phyloP scores from a whole-genome alignment of 371 early-diverging fungal species.

The Capillidium rhysosporum region DNA sequence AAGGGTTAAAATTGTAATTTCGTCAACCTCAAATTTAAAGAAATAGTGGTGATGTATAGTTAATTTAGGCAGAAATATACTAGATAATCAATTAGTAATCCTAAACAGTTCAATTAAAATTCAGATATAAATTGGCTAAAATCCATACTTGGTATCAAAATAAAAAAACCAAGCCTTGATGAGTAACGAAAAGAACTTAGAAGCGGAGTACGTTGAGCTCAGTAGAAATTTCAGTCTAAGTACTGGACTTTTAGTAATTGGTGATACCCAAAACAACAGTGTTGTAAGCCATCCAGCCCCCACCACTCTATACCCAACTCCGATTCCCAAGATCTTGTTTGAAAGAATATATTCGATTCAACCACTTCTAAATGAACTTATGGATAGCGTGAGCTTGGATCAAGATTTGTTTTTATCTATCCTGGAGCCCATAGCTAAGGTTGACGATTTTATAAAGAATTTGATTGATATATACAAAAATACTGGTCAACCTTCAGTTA shows the following conservation, averaged over 20 bases:
- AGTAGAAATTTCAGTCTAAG: constrained; percentile 9
- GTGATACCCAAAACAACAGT: constrained; percentile 2
- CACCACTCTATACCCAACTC: constrained; percentile 71
- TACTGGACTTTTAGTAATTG: constrained; percentile 53
- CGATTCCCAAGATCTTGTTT: constrained; percentile 55
- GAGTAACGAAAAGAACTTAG: neutral
- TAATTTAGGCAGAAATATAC: too few species aligned
- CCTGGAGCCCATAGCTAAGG: constrained; percentile 53
- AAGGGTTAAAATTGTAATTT: too few species aligned
- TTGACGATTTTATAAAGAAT: constrained; percentile 63
- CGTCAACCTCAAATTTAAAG: too few species aligned
- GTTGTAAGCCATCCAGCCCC: constrained; percentile 58
- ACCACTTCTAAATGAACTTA: constrained; percentile 58
- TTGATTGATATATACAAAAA: constrained; percentile 57
- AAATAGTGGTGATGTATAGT: too few species aligned
- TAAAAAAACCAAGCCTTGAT: too few species aligned
- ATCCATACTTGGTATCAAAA: too few species aligned
- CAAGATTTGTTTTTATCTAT: constrained; percentile 44
- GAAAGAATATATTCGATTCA: constrained; percentile 56
- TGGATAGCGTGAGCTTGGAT: constrained; percentile 60
- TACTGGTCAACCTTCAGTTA: constrained; percentile 30
- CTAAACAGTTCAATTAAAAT: too few species aligned
- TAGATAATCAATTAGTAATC: too few species aligned
- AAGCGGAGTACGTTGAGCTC: neutral
- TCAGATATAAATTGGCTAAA: too few species aligned